Conservation (phyloP, 179 eudicot species). For the Silene noctiflora region DNA sequence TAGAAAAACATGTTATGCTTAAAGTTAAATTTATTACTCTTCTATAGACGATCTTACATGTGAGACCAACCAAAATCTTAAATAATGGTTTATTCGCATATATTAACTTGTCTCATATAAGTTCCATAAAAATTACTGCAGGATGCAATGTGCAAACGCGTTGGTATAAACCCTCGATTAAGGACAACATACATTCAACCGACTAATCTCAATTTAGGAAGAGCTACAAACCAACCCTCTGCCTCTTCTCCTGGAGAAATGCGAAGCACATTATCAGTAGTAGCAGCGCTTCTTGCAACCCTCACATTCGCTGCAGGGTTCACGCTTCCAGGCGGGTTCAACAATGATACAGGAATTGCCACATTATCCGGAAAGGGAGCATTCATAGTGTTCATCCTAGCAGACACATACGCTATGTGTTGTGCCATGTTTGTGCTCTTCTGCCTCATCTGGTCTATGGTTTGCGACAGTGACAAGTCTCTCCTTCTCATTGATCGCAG, state of each 20-base stretch:
- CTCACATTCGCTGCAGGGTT: conserved; percentile 23
- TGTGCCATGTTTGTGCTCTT: conserved; percentile 23
- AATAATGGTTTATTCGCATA: too few relatives aligned
- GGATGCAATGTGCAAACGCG: conserved; percentile 15
- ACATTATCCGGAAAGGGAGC: conserved; percentile 10
- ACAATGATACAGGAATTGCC: conserved; percentile 3
- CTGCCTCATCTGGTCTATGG: conserved; percentile 24
- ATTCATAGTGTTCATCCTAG: conserved; percentile 20
- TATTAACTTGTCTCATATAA: too few relatives aligned
- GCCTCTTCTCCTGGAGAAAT: background rate
- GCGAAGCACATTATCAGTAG: conserved; percentile 21
- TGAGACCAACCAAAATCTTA: too few relatives aligned
- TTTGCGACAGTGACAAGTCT: conserved; percentile 11
- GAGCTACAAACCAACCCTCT: background rate
- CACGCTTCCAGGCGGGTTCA: conserved; percentile 16
- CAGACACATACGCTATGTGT: conserved; percentile 25
- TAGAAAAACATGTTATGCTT: too few relatives aligned
- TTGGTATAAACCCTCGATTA: conserved; percentile 5
- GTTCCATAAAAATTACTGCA: background rate
- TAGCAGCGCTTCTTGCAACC: conserved; percentile 27
- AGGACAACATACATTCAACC: background rate
- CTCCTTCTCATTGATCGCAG: conserved; percentile 18
- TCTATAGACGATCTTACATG: too few relatives aligned
- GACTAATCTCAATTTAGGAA: background rate
- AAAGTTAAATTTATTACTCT: too few relatives aligned